Evolutionary conservation across 768 basidiomycete species (phyloP).

Genomic region (Amyloporia xantha): DNA sequence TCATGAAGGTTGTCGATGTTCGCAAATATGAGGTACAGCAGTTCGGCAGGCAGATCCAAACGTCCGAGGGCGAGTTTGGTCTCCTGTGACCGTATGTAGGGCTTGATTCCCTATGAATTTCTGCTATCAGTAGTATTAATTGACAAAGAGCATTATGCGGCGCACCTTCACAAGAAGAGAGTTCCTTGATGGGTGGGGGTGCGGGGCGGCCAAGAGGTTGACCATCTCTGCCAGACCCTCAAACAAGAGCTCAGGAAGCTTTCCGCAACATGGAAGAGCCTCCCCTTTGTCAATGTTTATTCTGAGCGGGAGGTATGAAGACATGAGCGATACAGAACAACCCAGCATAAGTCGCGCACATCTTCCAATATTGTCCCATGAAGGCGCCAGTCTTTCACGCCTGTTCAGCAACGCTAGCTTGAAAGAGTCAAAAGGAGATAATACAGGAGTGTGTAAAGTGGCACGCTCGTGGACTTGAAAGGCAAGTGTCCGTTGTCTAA

Average conservation of each 20-base stretch:
- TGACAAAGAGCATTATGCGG: background rate
- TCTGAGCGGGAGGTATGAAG: background rate
- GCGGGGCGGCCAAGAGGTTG: background rate
- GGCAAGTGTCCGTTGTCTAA: too few relatives aligned
- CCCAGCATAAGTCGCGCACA: background rate
- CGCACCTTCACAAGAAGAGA: background rate
- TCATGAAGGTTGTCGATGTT: background rate
- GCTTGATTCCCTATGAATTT: background rate
- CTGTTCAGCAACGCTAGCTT: too few relatives aligned
- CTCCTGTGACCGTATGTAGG: background rate
- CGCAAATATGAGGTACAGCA: background rate
- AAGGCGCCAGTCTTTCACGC: too few relatives aligned
- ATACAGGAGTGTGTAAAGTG: too few relatives aligned
- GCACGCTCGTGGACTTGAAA: too few relatives aligned
- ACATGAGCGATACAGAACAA: background rate
- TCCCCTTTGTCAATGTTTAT: background rate
- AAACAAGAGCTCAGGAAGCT: background rate
- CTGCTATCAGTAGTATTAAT: background rate
- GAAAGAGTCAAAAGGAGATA: too few relatives aligned
- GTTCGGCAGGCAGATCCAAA: constrained; percentile 4
- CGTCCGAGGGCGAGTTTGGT: background rate
- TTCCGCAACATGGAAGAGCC: background rate
- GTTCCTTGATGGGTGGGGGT: background rate
- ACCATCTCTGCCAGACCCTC: background rate
- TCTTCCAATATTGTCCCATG: background rate